Conservation (phyloP, 2,329 filamentous ascomycete species). For the Stachybotrys echinatus region DNA sequence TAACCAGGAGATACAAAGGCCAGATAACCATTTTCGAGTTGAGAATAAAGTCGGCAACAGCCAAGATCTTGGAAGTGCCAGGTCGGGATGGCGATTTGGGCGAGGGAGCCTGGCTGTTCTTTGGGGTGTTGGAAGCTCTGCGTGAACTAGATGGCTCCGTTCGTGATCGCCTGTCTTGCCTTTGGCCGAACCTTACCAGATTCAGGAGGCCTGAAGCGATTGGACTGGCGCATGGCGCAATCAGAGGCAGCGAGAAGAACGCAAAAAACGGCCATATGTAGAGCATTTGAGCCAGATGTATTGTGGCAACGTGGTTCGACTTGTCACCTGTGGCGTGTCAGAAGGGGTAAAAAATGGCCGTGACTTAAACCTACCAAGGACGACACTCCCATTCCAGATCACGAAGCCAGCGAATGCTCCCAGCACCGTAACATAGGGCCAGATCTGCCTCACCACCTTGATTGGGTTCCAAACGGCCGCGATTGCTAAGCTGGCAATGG, state of each 20-base stretch:
- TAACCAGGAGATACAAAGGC: constrained; percentile 26
- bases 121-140: background rate
- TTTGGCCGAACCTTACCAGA: background rate
- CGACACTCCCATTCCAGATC: constrained; percentile 82
- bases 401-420: constrained; percentile 69
- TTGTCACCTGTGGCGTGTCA: constrained; percentile 66
- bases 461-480: constrained; percentile 47
- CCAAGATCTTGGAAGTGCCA: background rate
- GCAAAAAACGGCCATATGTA: constrained; percentile 89
- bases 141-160: background rate
- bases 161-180: background rate
- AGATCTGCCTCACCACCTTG: constrained; percentile 40
- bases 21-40: constrained; percentile 22
- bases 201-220: background rate
- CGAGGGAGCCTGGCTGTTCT: background rate
- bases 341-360: too few species aligned
- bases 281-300: constrained; percentile 88
- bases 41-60: background rate
- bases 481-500: constrained; percentile 58
- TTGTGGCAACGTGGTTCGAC: constrained; percentile 82
- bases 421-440: constrained; percentile 60
- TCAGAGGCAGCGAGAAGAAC: constrained; percentile 83
- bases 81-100: background rate
- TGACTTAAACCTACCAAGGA: constrained; percentile 67
- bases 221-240: constrained; percentile 48